Evolutionary conservation across 768 basidiomycete genomes (phyloP).

Genomic region (Megacollybia marginata): DNA sequence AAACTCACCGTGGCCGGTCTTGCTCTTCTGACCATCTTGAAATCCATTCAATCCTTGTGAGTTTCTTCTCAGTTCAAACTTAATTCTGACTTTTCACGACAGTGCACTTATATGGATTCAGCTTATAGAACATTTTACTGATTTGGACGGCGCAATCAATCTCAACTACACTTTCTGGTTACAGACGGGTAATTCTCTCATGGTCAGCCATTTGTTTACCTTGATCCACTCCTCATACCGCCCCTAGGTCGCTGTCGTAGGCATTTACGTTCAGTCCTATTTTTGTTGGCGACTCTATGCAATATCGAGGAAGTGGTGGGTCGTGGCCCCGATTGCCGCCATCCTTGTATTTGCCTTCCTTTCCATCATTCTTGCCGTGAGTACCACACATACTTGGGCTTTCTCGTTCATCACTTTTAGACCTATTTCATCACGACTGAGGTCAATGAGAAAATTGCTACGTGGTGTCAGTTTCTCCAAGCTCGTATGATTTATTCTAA

Average conservation of each 20-base stretch:
- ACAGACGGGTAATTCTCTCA: slow-evolving; percentile 21
- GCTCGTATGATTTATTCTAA: neutral
- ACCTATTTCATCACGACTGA: slow-evolving; percentile 19
- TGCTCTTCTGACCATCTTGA: slow-evolving; percentile 18
- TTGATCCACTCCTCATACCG: neutral
- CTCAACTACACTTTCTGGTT: slow-evolving; percentile 26
- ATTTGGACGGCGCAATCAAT: slow-evolving; percentile 19
- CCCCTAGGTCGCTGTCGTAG: slow-evolving; percentile 21
- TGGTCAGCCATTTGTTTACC: slow-evolving; percentile 12
- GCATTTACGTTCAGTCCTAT: slow-evolving; percentile 24
- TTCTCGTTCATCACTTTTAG: slow-evolving; percentile 5
- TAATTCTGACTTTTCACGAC: neutral
- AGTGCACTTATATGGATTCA: slow-evolving; percentile 25
- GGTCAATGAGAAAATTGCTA: slow-evolving; percentile 9
- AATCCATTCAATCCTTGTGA: slow-evolving; percentile 24
- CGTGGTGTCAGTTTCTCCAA: slow-evolving; percentile 19
- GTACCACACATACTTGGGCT: neutral
- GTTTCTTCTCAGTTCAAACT: slow-evolving; percentile 3
- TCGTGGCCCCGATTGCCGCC: slow-evolving; percentile 14
- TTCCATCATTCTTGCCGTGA: slow-evolving; percentile 1
- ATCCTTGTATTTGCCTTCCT: slow-evolving; percentile 21
- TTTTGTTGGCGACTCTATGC: slow-evolving; percentile 23
- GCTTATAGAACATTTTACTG: slow-evolving; percentile 19
- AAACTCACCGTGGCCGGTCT: slow-evolving; percentile 17
- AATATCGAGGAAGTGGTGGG: slow-evolving; percentile 17